Percentiles rank a stretch among this genome's conserved stretches.
phyloP scores from a whole-genome alignment of 176 grass and related monocot genomes.

The Tillandsia leiboldiana region DNA sequence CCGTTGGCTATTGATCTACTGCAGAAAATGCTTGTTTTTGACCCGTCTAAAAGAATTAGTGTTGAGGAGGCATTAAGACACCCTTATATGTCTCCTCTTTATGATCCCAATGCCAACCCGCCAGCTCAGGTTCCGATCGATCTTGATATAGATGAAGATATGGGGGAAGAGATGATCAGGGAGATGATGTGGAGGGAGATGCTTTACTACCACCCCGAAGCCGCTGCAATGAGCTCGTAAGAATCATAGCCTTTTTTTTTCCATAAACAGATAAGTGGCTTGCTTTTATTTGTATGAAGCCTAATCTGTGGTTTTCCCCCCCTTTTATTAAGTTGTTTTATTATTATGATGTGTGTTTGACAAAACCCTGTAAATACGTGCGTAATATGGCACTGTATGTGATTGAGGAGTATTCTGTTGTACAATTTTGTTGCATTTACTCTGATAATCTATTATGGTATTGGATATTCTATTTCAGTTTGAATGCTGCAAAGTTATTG shows the following conservation, averaged over 20 bases:
- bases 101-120: constrained; percentile 25
- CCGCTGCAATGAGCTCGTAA: constrained; percentile 14
- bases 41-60: constrained; percentile 31
- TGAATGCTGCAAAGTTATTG: no score
- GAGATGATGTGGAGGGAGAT: constrained; percentile 47
- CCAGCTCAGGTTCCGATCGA: constrained; percentile 33
- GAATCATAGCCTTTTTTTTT: constrained; percentile 16
- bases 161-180: constrained; percentile 31
- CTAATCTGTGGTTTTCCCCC: neutral
- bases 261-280: constrained; percentile 1
- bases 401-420: neutral
- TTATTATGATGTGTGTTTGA: neutral
- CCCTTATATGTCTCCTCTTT: constrained; percentile 33
- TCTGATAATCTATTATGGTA: no score
- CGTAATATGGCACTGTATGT: neutral
- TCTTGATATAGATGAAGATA: constrained; percentile 35
- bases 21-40: constrained; percentile 38
- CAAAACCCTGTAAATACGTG: neutral
- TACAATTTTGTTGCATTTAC: constrained; percentile 4
- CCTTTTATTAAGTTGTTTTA: neutral
- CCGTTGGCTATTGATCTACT: constrained; percentile 35
- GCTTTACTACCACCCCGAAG: constrained; percentile 34
- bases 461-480: no score
- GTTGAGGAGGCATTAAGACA: constrained; percentile 28
- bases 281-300: constrained; percentile 3